Conservation (phyloP, 495 filamentous ascomycete species). For the Penicillium paxilli region DNA sequence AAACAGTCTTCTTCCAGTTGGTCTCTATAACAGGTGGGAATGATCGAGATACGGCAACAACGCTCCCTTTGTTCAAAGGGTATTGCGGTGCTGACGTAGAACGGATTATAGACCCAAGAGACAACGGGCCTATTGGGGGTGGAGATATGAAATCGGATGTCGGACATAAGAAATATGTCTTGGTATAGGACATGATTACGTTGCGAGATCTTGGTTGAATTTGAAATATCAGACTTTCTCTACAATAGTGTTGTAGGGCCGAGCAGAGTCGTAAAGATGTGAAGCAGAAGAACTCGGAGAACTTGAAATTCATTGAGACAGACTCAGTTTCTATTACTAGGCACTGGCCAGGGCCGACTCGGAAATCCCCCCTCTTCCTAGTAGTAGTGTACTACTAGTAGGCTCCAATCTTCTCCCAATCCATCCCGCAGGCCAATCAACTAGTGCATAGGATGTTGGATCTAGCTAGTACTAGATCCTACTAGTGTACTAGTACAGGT, state of each 20-base stretch:
- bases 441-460: constrained; percentile 9
- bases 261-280: too few species aligned
- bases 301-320: too few species aligned
- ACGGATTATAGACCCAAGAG: constrained; percentile 34
- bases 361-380: too few species aligned
- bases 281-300: too few species aligned
- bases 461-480: neutral
- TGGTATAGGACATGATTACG: constrained; percentile 20
- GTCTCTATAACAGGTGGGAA: constrained; percentile 29
- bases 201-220: neutral
- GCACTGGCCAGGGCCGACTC: too few species aligned
- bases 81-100: constrained; percentile 33
- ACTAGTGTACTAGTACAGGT: too few species aligned
- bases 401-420: too few species aligned
- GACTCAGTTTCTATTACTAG: too few species aligned
- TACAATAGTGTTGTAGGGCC: too few species aligned
- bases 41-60: constrained; percentile 22
- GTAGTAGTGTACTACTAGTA: too few species aligned
- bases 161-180: constrained; percentile 28
- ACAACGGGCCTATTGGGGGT: constrained; percentile 29
- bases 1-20: constrained; percentile 31
- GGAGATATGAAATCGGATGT: constrained; percentile 34
- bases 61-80: constrained; percentile 22
- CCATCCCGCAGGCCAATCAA: constrained; percentile 4
- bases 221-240: too few species aligned